Evolutionary conservation across 2,329 filamentous ascomycete species (phyloP), one percentile per base, ranked within the genome.

Genomic region (Trichophyton benhamiae): DNA sequence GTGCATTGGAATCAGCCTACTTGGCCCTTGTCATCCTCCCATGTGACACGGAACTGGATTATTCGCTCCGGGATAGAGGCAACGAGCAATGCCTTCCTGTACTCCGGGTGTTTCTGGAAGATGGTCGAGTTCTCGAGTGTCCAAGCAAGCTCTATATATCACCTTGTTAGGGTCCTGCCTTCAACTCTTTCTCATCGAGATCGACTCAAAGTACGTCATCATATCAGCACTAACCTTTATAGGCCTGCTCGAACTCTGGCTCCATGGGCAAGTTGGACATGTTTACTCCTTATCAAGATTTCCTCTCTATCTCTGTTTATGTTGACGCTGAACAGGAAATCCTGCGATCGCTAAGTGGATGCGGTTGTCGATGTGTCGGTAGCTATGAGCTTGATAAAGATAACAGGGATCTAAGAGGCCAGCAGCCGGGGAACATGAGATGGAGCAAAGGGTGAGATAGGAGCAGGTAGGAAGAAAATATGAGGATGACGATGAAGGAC

Each of bases 161-260:
- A 48, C 44, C 44, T n/a, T 44, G 27, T 61, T 22, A 52, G 42
- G 8, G 8, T 25, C 41, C 44, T 17, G 8, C 13, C 41, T 30
- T 17, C 41, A 46, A 25, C 13, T 11, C 36, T 44, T 44, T 6
- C 11, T 17, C 41, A 17, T 7, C 41, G 15, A 17, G 33, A n/a
- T 48, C 33, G 33, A 38, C 33, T 38, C 33, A 38, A 13, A 4
- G 25, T 13, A 57, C 30, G 61, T 55, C 53, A 61, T 58, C 57
- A 15, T 57, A 61, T 57, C 44, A 7, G 25, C 42, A 74, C 82
- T 72, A 79, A 95, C 90, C 90, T 77, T 91, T 89, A 85, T 95
- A 95, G 72, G 92, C 92, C 84, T 97, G 92, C 85, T 96, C 86
- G 81, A 97, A 97, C 82, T 99, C 92, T 72, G 94, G 92, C 84